phyloP scores from a whole-genome alignment of 1,284 basidiomycete species.

The Microbotryum lychnidis-dioicae region DNA sequence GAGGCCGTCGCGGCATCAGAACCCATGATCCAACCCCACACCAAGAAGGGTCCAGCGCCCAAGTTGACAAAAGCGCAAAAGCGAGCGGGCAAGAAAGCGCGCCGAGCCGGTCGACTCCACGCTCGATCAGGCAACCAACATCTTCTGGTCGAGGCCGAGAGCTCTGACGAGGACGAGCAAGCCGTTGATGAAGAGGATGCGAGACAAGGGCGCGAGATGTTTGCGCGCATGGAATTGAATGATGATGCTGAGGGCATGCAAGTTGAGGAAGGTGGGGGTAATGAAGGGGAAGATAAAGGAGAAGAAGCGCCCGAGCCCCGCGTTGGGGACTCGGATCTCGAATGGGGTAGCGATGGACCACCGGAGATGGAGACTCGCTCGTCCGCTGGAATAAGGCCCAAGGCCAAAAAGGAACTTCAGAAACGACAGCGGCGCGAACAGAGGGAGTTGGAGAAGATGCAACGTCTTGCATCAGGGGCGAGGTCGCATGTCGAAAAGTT shows the following conservation, averaged over 20 bases:
- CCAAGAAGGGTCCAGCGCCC: not conserved
- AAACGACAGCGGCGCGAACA: conserved; percentile 14
- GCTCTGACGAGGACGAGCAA: conserved; percentile 7
- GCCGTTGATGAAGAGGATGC: not conserved
- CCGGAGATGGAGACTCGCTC: not conserved
- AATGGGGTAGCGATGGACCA: conserved; percentile 19
- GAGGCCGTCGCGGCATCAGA: not conserved
- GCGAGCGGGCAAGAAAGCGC: conserved; percentile 13
- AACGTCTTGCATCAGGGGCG: conserved; percentile 11
- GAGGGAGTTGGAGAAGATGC: conserved; percentile 22
- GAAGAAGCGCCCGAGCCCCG: conserved; percentile 16
- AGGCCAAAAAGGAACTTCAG: conserved; percentile 5
- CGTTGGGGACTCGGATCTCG: conserved; percentile 24
- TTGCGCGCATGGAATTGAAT: conserved; percentile 15
- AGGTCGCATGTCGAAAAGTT: conserved; percentile 14
- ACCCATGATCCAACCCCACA: not conserved
- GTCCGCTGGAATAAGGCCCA: not conserved
- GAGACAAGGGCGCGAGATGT: conserved; percentile 10
- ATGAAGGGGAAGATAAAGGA: not conserved
- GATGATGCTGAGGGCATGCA: not conserved
- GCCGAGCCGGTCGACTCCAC: conserved; percentile 18
- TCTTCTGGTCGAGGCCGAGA: not conserved
- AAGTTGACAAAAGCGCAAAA: conserved; percentile 16
- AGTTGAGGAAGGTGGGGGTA: not conserved
- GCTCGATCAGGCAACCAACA: conserved; percentile 18